These are phyloP conservation scores for Dillenia turbinata DNA, from an alignment of 164 flowering plant genomes.

Conservation along the genomic window DNA sequence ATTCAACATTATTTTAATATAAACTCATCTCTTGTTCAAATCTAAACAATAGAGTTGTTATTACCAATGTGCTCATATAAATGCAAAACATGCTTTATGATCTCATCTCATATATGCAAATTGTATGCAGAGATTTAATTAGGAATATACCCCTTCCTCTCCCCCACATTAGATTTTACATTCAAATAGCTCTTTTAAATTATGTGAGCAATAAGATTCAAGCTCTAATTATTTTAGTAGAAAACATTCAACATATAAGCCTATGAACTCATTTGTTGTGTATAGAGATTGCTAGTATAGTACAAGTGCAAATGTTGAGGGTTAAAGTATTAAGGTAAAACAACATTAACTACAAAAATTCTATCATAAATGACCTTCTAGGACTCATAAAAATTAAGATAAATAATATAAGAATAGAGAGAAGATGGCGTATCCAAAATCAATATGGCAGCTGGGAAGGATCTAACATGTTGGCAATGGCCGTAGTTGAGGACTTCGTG, in stretches of 20 bases:
- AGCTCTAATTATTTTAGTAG: no score
- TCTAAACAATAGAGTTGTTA: no score
- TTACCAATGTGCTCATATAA: no score
- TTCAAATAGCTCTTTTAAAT: no score
- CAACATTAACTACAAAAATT: neutral
- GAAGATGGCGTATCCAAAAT: constrained; percentile 32
- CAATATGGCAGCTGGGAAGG: constrained; percentile 36
- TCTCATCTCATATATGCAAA: no score
- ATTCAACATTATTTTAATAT: no score
- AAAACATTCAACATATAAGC: constrained; percentile 10
- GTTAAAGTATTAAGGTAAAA: constrained; percentile 56
- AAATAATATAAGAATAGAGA: constrained; percentile 55
- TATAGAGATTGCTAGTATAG: constrained; percentile 62
- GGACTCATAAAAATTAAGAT: constrained; percentile 3
- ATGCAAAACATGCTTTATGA: no score
- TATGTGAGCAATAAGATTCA: no score
- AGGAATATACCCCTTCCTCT: no score
- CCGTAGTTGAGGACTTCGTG: constrained; percentile 70
- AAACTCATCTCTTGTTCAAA: no score
- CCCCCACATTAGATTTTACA: no score
- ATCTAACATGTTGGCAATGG: constrained; percentile 42
- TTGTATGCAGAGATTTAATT: no score
- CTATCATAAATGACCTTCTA: neutral
- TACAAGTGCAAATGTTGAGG: constrained; percentile 42
- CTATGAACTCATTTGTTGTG: constrained; percentile 47